phyloP scores from a whole-genome alignment of 192 early-diverging fungal species.

The Coemansia pectinata region DNA sequence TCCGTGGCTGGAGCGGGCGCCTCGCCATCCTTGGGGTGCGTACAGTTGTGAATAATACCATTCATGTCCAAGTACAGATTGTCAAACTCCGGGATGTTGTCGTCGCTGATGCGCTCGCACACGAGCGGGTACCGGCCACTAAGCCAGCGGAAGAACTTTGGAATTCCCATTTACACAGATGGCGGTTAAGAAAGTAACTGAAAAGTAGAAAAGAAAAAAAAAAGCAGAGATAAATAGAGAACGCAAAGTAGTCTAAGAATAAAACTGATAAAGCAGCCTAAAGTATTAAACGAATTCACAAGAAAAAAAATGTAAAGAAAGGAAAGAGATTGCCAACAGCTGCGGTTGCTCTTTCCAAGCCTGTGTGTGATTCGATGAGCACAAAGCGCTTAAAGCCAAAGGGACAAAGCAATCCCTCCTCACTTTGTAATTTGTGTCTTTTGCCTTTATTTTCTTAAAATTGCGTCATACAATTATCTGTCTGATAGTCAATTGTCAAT shows the following conservation, averaged over 20 bases:
- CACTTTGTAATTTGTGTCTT: not conserved
- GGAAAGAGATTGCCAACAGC: not conserved
- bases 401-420: not conserved
- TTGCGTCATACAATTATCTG: too few relatives aligned
- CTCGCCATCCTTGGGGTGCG: slow-evolving; percentile 89
- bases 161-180: slow-evolving; percentile 68
- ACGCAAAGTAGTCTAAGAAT: not conserved
- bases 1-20: slow-evolving; percentile 87
- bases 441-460: not conserved
- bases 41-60: slow-evolving; percentile 97
- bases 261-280: not conserved
- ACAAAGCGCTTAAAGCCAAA: too few relatives aligned
- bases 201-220: not conserved
- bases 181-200: not conserved
- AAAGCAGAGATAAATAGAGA: not conserved
- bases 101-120: slow-evolving; percentile 85
- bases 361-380: too few relatives aligned
- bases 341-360: not conserved
- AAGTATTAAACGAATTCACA: too few relatives aligned
- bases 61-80: slow-evolving; percentile 99
- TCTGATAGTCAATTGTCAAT: too few relatives aligned
- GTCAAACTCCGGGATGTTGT: slow-evolving; percentile 94
- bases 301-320: not conserved
- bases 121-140: slow-evolving; percentile 96
- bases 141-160: slow-evolving; percentile 98